Evolutionary conservation across 371 early-diverging fungal genomes (phyloP), one percentile per base, ranked within the genome.

Genomic region (Lichtheimia ornata): DNA sequence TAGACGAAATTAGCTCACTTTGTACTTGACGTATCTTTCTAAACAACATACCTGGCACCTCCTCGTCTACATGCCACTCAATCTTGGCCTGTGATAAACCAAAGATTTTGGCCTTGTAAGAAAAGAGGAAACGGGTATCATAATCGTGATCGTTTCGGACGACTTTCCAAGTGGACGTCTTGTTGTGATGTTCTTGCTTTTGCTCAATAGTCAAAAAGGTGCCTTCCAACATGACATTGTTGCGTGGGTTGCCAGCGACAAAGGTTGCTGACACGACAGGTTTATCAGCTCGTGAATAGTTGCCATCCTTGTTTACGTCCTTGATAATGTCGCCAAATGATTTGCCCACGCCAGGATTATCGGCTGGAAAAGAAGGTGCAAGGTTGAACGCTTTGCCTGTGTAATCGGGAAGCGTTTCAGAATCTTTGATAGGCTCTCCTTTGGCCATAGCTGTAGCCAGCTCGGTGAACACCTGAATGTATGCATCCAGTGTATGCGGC

Each of bases 171-270:
- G 58, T 53, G 7, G 7, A 51, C 51, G 1, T 51, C 4, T 50
- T 18, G 35, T 35, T 35, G 35, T 35, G 11, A 35, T 35, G 35
- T 1, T 35, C 11, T 4, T 63, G 30, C 40, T 71, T 77, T 63
- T 64, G 59, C 58, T 87, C 85, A 1, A 87, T 82, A 7, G 84
- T 77, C 68, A 84, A 71, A 59, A 72, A 86, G 0, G 73, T 80
- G 18, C 62, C 66, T 6, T 69, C 69, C 1, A 68, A 40, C 55
- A 64, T 67, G n/a, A 65, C 76, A 47, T 81, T 74, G 59, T 83
- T 84, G 9, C 85, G 67, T 15, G 87, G 87, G 58, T 88, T 84
- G 14, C 84, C 86, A 53, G 84, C 83, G 5, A 75, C 71, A 70
- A 86, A 88, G 5, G 63, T 56, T 2, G 76, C 82, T n/a, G 64